A percentile compares a stretch with the other conserved stretches of the same genome.
These are phyloP conservation scores for Arthrinium phaeospermum DNA, from an alignment of 2,329 filamentous ascomycete genomes.

Conservation along the genomic window DNA sequence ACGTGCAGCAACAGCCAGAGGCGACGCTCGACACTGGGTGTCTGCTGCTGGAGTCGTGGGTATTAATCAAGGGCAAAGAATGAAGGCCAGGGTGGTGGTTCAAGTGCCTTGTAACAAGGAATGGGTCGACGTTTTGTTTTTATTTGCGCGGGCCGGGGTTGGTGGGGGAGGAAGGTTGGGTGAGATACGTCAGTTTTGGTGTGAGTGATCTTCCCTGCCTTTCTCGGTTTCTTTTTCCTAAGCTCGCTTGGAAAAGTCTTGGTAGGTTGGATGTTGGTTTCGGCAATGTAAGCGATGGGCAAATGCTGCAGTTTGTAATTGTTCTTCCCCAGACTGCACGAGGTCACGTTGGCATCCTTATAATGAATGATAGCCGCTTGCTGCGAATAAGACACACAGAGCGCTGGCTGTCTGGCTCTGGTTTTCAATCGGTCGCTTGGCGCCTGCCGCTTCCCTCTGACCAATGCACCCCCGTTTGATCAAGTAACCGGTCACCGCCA, in stretches of 20 bases:
- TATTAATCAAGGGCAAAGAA: background rate
- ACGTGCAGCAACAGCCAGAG: constrained; percentile 21
- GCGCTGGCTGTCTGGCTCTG: constrained; percentile 4
- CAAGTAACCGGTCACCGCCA: constrained; percentile 18
- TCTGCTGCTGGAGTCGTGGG: constrained; percentile 1
- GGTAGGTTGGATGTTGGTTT: background rate
- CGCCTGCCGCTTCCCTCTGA: constrained; percentile 9
- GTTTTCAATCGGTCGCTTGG: background rate
- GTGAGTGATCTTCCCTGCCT: background rate
- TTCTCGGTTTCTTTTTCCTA: constrained; percentile 13
- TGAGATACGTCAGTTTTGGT: constrained; percentile 14
- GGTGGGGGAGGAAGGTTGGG: constrained; percentile 19
- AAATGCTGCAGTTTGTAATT: constrained; percentile 16
- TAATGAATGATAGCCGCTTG: constrained; percentile 19
- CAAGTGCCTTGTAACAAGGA: background rate
- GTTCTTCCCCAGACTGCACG: constrained; percentile 7
- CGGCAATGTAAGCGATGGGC: constrained; percentile 6
- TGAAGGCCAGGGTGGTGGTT: constrained; percentile 1
- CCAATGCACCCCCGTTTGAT: background rate
- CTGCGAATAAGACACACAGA: background rate
- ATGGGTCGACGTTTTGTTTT: constrained; percentile 16
- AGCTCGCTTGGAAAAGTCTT: background rate
- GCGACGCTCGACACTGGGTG: constrained; percentile 13
- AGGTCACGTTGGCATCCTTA: constrained; percentile 24
- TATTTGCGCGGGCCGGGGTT: constrained; percentile 8